Base-by-base conservation (phyloP, 2,329 filamentous ascomycete species). In the Phialophora macrospora region DNA sequence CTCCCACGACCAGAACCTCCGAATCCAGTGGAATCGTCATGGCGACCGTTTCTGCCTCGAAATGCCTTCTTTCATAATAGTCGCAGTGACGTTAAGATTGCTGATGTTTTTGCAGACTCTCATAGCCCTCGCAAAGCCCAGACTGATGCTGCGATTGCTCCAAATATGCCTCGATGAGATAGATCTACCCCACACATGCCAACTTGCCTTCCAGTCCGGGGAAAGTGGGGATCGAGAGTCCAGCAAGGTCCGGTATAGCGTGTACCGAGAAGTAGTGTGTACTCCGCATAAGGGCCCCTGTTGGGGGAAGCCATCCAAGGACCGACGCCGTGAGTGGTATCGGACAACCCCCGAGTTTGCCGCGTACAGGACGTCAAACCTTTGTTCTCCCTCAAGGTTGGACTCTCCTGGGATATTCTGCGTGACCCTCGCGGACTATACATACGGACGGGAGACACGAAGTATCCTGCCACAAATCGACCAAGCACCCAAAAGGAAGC, bases 1-100 rank as follows among this genome's bases (percentile, higher is more conserved):
- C 74, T 34, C 73, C 73, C 11, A 75, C 74, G 17, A 76, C 49
- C 57, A 76, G 71, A 6, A 74, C 67, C 70, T 57, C 60, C 12
- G 55, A 49, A 52, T 63, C 52, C 12, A 26, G 4, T 11, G 52
- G 34, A 17, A 5, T 8, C 8, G 28, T 9, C 52, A 55, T 55
- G 20, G 9, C 5, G 48, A 24, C 24, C 2, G 20, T 51, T 22
- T 51, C 24, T 17, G 5, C 2, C 48, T 12, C 9, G 48, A 22
- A 26, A 26, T 51, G 4, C 48, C 26, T 51, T 9, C 9, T 26
- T 22, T 20, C 20, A 51, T 20, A 4, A 22, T 9, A n/a, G 20
- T 12, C 46, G 24, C 24, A 8, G 17, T n/a, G 44, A 48, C 44
- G 4, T 34, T 48, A 20, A 51, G 22, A 26, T 24, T 51, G 48